These are phyloP conservation scores for Daldinia bambusicola DNA, from an alignment of 495 filamentous ascomycete genomes.

Conservation along the genomic window DNA sequence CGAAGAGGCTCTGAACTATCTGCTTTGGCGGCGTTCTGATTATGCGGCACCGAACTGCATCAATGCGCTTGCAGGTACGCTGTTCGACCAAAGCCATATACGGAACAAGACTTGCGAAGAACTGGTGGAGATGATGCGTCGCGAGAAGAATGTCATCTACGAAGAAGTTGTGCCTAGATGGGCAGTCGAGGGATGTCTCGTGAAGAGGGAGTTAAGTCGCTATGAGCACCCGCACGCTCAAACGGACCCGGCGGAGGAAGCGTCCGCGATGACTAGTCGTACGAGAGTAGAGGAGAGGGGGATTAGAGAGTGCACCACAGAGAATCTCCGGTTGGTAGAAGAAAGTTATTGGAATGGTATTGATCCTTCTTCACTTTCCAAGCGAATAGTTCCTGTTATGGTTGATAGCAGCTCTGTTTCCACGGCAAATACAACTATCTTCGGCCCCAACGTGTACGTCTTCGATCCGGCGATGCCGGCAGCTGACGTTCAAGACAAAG, in stretches of 20 bases:
- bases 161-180: slow-evolving; percentile 27
- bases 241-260: background rate
- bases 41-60: slow-evolving; percentile 19
- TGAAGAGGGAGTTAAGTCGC: slow-evolving; percentile 29
- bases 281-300: slow-evolving; percentile 22
- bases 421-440: slow-evolving; percentile 40
- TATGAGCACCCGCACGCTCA: slow-evolving; percentile 5
- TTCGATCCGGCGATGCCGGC: slow-evolving; percentile 45
- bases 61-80: slow-evolving; percentile 11
- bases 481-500: slow-evolving; percentile 39
- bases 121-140: slow-evolving; percentile 24
- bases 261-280: background rate
- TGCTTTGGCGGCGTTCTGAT: slow-evolving; percentile 23
- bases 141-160: slow-evolving; percentile 21
- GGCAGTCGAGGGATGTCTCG: slow-evolving; percentile 30
- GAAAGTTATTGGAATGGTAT: slow-evolving; percentile 25
- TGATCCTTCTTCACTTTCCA: slow-evolving; percentile 5
- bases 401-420: slow-evolving; percentile 20
- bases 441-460: slow-evolving; percentile 46
- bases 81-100: slow-evolving; percentile 16
- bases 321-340: slow-evolving; percentile 26
- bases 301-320: slow-evolving; percentile 10
- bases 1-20: slow-evolving; percentile 26
- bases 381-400: slow-evolving; percentile 2
- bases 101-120: slow-evolving; percentile 19